These are phyloP conservation scores for Akanthomyces muscarius DNA, from an alignment of 2,329 filamentous ascomycete genomes.

Conservation along the genomic window DNA sequence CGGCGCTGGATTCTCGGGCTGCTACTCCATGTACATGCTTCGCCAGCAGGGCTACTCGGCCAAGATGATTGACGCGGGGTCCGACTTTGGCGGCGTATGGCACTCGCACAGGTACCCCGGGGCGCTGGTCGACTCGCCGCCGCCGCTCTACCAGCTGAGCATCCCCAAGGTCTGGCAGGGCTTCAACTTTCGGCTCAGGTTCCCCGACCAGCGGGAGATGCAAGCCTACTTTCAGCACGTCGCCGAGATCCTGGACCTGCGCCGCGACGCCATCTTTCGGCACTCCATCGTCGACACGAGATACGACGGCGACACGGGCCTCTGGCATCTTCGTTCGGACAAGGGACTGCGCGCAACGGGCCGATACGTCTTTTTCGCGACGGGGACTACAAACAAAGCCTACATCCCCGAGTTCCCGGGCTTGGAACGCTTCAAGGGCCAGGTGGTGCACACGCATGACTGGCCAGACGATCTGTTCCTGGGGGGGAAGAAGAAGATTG, in stretches of 20 bases:
- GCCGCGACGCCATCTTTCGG: constrained; percentile 42
- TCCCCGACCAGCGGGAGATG: constrained; percentile 38
- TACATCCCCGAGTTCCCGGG: constrained; percentile 35
- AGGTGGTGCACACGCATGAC: constrained; percentile 27
- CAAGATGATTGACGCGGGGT: constrained; percentile 36
- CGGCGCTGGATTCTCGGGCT: constrained; percentile 26
- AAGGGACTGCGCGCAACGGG: constrained; percentile 35
- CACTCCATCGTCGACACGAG: constrained; percentile 37
- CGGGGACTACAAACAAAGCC: constrained; percentile 43
- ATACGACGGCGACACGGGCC: constrained; percentile 33
- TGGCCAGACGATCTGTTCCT: constrained; percentile 26
- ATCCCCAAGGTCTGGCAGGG: constrained; percentile 37
- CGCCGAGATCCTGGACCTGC: constrained; percentile 39
- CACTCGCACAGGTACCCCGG: constrained; percentile 43
- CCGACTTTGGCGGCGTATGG: constrained; percentile 40
- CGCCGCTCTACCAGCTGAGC: constrained; percentile 34
- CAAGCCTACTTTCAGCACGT: constrained; percentile 44
- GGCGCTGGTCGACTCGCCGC: constrained; percentile 36
- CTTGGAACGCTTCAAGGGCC: constrained; percentile 28
- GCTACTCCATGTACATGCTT: constrained; percentile 32
- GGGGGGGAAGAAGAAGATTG: constrained; percentile 27
- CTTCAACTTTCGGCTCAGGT: constrained; percentile 42
- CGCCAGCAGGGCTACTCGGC: constrained; percentile 32
- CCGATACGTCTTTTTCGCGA: constrained; percentile 43
- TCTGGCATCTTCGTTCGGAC: constrained; percentile 43